Evolutionary conservation across 2,329 filamentous ascomycete species (phyloP), one percentile per base, ranked within the genome.

Genomic region (Penicillium occitanis): DNA sequence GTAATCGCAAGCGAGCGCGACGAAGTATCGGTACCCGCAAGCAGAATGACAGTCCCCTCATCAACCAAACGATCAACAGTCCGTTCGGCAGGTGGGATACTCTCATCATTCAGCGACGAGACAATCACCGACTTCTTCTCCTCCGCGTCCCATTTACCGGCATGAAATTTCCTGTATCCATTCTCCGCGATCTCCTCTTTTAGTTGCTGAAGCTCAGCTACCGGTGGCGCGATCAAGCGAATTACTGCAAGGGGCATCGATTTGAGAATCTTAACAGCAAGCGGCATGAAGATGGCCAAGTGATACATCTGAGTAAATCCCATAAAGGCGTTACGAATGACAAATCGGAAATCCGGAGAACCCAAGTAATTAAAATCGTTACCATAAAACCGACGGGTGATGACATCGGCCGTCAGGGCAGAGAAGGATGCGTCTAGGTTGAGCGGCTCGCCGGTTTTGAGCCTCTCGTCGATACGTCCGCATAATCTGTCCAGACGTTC

Each of bases 351-450:
- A 62, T 62, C 44, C 4, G 60, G 44, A 11, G n/a, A 22, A 10
- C 42, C 13, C 14, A 62, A n/a, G 1, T 62, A 62, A n/a, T 62
- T 35, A 2, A 37, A 51, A 19, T 40, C 35, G 7, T 51, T 37
- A 50, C 60, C 44, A 10, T 62, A 62, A 17, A 62, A 62, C 2
- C 33, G 60, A 48, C 33, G n/a, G 13, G 50, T 53, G 19, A 63
- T 63, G 22, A 55, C 30, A 55, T 63, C 48, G 2, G 48, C 48
- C 0, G 61, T 63, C 14, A 63, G 33, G 5, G 61, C 61, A 17
- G 61, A 63, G 25, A 63, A 63, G 25, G 33, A 51, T 19, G 33
- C 46, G 13, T 57, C 61, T n/a, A 63, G 61, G 25, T 17, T 57
- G 6, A 63, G 33, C 1, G 51, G 13, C 10, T 53, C 28, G 17